Base-by-base conservation (phyloP, 768 basidiomycete species). In the Leccinum subgranulosum region DNA sequence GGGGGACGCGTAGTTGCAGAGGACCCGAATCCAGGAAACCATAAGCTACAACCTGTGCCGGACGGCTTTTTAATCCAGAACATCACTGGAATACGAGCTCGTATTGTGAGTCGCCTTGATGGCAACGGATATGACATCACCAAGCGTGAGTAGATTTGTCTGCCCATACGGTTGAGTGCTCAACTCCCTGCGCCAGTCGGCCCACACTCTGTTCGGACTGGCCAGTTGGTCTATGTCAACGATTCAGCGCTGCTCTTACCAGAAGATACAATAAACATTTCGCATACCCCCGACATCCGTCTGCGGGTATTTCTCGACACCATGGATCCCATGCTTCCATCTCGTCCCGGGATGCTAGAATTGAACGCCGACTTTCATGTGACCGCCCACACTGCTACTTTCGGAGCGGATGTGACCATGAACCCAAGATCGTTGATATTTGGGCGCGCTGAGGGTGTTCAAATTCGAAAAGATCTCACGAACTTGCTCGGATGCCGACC, bases 51-150 rank as follows among this genome's bases (percentile, higher is more conserved):
- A 14, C 71, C 79, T 28, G 79, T 86, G 27, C 62, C 77, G 4
- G 83, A 87, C 67, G 94, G 94, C 2, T 92, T 84, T 66, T 73
- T 93, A 47, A 73, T 96, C 29, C 80, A 86, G 52, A 88, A 94
- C 66, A 77, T 93, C 9, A 81, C 87, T 2, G 94, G 93, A 6
- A 80, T 97, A 49, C 82, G 90, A 36, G 81, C 86, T 2, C 86
- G 85, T 59, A 86, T 95, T 19, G 85, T 91, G 23, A 87, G 83
- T 66, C 80, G 92, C 27, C 69, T 94, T 53, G 94, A 95, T 64
- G 87, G 87, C 12, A 86, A 79, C 63, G 94, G 94, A 8, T 96
- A 93, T 64, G 91, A 96, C 64, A 80, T 98, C 53, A 81, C 88
- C 33, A 91, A 85, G 76, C 75, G 94, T 94, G 64, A 66, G 88